Evolutionary conservation across 805 yeast species (phyloP).

Genomic region (Starmerella roubikii): DNA sequence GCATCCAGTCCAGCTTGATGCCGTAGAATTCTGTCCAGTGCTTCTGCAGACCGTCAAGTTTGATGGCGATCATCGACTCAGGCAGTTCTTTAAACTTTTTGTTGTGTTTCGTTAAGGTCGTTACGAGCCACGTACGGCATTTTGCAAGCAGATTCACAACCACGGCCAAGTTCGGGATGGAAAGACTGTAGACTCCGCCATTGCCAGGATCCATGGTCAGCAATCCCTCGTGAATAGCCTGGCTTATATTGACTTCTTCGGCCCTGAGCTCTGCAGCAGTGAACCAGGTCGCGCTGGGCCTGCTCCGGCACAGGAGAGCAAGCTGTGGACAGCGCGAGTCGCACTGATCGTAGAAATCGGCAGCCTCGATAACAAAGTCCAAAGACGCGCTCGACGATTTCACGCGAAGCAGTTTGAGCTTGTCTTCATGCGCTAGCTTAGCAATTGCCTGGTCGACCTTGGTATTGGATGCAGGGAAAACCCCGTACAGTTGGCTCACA

Average conservation of each 20-base stretch:
- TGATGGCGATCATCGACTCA: constrained; percentile 24
- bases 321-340: constrained; percentile 12
- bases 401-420: constrained; percentile 22
- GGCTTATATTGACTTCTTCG: constrained; percentile 14
- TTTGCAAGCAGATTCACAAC: constrained; percentile 24
- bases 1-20: constrained; percentile 37
- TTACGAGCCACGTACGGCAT: constrained; percentile 28
- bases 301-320: constrained; percentile 17
- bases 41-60: constrained; percentile 21
- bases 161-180: constrained; percentile 29
- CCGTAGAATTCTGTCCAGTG: constrained; percentile 39
- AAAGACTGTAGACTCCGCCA: constrained; percentile 23
- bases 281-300: constrained; percentile 24
- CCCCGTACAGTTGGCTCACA: constrained; percentile 27
- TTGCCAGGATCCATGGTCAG: constrained; percentile 26
- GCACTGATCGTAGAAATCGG: constrained; percentile 14
- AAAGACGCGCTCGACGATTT: constrained; percentile 21
- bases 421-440: constrained; percentile 18
- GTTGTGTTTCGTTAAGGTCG: constrained; percentile 20
- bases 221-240: constrained; percentile 23
- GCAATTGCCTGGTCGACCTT: constrained; percentile 26
- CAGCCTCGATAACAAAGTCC: constrained; percentile 24
- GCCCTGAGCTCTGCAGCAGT: constrained; percentile 18
- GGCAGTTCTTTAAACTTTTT: constrained; percentile 28
- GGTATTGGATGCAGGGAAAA: constrained; percentile 27